These are phyloP conservation scores for Aspergillus jensenii DNA, from an alignment of 2,329 filamentous ascomycete genomes.

Conservation along the genomic window DNA sequence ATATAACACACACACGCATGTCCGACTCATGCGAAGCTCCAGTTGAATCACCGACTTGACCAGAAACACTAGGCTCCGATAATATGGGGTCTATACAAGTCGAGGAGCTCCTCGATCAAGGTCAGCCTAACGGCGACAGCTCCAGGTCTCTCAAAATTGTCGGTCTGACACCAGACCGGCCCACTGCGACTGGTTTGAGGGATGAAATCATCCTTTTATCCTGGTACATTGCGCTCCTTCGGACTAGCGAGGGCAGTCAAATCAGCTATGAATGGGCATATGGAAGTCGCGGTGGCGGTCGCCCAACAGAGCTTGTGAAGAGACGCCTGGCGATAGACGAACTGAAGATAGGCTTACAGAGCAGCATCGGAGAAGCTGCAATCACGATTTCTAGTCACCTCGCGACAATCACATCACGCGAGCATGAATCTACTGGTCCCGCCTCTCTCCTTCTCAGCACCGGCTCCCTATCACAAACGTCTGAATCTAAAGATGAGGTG, in stretches of 20 bases:
- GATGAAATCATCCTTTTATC: slow-evolving; percentile 45
- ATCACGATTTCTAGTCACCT: slow-evolving; percentile 29
- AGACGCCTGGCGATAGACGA: slow-evolving; percentile 30
- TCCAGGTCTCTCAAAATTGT: slow-evolving; percentile 29
- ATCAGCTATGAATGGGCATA: slow-evolving; percentile 44
- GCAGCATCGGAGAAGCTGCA: slow-evolving; percentile 27
- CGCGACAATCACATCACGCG: slow-evolving; percentile 5
- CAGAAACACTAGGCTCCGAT: slow-evolving; percentile 8
- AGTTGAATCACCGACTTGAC: not conserved
- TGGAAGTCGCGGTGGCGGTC: slow-evolving; percentile 13
- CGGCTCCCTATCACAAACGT: slow-evolving; percentile 16
- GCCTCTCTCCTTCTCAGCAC: slow-evolving; percentile 27
- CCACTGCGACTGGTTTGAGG: slow-evolving; percentile 35
- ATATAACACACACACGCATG: slow-evolving; percentile 1
- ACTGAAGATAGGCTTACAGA: slow-evolving; percentile 35
- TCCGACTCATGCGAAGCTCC: slow-evolving; percentile 11
- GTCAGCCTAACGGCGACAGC: slow-evolving; percentile 7
- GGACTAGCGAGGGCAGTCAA: slow-evolving; percentile 42
- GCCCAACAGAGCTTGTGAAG: slow-evolving; percentile 15
- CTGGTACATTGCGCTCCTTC: slow-evolving; percentile 48
- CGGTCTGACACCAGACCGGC: slow-evolving; percentile 26
- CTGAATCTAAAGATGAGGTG: slow-evolving; percentile 25
- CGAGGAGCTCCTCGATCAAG: not conserved
- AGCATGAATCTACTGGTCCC: not conserved
- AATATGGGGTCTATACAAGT: slow-evolving; percentile 14